Conservation (phyloP, 176 grass and related monocot genomes). For the Zea mays region Zm-B73-REFERENCE-NAM-5.0 NC_050096.1:37739001-37739500, state of each 20-base stretch:
- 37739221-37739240: not conserved
- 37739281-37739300: not conserved
- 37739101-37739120: too few relatives aligned
- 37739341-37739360: not conserved
- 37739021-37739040: not conserved
- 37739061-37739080: too few relatives aligned
- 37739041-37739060: too few relatives aligned
- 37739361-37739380: not conserved
- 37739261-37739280: not conserved
- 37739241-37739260: not conserved
- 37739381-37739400: not conserved
- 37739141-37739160: too few relatives aligned
- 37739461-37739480: conserved; percentile 10
- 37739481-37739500: conserved; percentile 43
- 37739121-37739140: too few relatives aligned
- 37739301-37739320: not conserved
- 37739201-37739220: conserved; percentile 7
- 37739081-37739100: too few relatives aligned
- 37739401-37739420: not conserved
- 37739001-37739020: not conserved
- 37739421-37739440: not conserved
- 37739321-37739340: not conserved
- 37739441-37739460: not conserved
- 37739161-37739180: too few relatives aligned
- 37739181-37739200: not conserved